Base-by-base conservation (phyloP, 2,329 filamentous ascomycete species). In the Xylaria sp. region DNA sequence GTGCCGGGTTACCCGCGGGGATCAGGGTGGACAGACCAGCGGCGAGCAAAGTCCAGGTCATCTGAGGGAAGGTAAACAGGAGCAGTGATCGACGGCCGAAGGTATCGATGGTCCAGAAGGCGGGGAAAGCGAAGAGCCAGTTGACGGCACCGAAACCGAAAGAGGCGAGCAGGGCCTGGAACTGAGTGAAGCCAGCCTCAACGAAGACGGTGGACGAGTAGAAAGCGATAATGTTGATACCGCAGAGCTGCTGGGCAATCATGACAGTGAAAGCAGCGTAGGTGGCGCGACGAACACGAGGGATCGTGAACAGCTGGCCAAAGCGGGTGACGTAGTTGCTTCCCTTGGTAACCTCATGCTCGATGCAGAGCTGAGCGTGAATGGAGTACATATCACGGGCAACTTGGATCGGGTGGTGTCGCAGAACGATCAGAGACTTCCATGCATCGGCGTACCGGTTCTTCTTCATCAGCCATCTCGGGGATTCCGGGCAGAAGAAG, bases 201-300 rank as follows among this genome's bases (percentile, higher is more conserved):
- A 79, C 74, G 74, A 90, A 90, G 18, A 90, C 83, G 5, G 89
- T 90, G 0, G 89, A 90, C 0, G 88, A 91, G 80, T 94, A 94
- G 79, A 94, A 94, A 0, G 91, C 90, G 65, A 94, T 91, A 66
- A 93, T 91, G 77, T 93, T 92, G 79, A 92, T 86, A 61, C 81
- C 87, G 74, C 89, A 91, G 86, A 92, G 90, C 78, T 92, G 90
- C 79, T 92, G 90, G 0, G 89, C 89, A 74, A 92, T 89, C 93
- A 97, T 97, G 73, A 95, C 92, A 1, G 89, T 89, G 72, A 90
- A 92, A 0, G 92, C 91, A 6, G 93, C 93, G 37, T 92, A 84
- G 3, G 90, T 94, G 2, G 94, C 94, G 50, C 91, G 87, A 15
- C 90, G 87, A 12, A 92, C 84, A 56, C 91, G 87, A 1, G 91